Conservation (phyloP, 345 rosid genomes). For the Hibiscus tridactylites region DNA sequence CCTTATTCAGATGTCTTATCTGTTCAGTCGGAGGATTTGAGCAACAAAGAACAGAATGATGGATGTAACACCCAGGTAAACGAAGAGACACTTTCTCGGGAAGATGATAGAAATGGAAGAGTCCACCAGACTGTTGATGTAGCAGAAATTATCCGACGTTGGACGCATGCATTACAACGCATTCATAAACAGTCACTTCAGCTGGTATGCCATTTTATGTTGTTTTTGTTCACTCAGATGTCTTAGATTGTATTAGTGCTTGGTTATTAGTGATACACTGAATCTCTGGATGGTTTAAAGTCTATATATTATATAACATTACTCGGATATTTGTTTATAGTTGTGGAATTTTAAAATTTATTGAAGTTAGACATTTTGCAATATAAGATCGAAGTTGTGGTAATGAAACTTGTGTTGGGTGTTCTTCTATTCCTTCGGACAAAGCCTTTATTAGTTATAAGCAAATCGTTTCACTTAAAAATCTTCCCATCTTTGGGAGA, state of each 20-base stretch:
- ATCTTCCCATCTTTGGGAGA: background rate
- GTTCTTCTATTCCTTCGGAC: background rate
- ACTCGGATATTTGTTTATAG: background rate
- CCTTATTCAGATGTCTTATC: constrained; percentile 62
- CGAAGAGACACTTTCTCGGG: constrained; percentile 57
- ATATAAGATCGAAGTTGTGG: background rate
- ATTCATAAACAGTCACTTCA: constrained; percentile 95
- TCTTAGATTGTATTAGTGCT: background rate
- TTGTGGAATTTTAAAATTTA: background rate
- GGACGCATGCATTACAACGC: constrained; percentile 98
- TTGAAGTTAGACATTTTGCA: background rate
- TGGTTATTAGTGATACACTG: background rate
- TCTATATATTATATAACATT: background rate
- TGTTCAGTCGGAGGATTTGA: constrained; percentile 44
- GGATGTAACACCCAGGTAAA: constrained; percentile 37
- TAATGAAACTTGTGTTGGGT: background rate
- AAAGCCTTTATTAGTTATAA: background rate
- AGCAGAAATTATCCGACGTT: constrained; percentile 92
- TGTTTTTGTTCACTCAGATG: constrained; percentile 4
- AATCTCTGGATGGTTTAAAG: background rate
- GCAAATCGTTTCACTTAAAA: background rate
- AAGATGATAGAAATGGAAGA: constrained; percentile 88
- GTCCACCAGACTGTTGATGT: constrained; percentile 84
- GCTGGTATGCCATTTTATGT: constrained; percentile 48
- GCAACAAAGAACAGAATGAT: constrained; percentile 64